Base-by-base conservation (phyloP, 257 asterid genomes). In the Ilex asprella region DNA sequence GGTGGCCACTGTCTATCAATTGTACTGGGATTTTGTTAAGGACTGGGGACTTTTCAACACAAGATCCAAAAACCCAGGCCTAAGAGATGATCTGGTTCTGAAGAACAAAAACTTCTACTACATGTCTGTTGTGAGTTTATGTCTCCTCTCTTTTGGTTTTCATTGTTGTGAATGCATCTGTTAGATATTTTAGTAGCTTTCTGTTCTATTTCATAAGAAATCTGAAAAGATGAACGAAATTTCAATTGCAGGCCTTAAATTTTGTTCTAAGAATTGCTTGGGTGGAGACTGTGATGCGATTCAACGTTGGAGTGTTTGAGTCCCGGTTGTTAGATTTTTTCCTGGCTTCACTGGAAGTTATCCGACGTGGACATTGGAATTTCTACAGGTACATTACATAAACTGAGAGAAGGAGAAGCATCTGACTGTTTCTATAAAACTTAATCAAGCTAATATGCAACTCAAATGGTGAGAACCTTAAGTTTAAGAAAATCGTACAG, bases 311-410 rank as follows among this genome's bases (percentile, higher is more conserved):
- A 70, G 15, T 62, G 65, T 73, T 89, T 10, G 89, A 93, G 78
- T 80, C 83, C 0, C 80, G 86, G 14, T 61, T 93, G 82, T 80
- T 93, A 30, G 94, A 85, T 21, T 93, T 93, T 61, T 47, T 67
- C 50, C 81, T 93, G 41, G 97, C 97, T 60, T 93, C 99, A 0
- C 55, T 93, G 44, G 99, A 93, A 81, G 88, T 93, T 67, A 78
- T 93, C 15, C 85, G 99, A 6, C 99, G 99, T 13, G 99, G 97
- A 27, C 99, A 93, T 58, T 93, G 99, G 99, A 93, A 93, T 79
- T 92, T 72, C 75, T 92, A 88, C 51, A 89, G 98, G 98, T 92
- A 75, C 50, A 61, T 41, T 21, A 21, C 27, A 21, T 21, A 21
- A 21, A 21, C 27, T 21, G 27, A 21, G 27, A 21, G 27, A 21